Evolutionary conservation across 495 filamentous ascomycete species (phyloP), one percentile per base, ranked within the genome.

Genomic region (Margaritispora aquatica): DNA sequence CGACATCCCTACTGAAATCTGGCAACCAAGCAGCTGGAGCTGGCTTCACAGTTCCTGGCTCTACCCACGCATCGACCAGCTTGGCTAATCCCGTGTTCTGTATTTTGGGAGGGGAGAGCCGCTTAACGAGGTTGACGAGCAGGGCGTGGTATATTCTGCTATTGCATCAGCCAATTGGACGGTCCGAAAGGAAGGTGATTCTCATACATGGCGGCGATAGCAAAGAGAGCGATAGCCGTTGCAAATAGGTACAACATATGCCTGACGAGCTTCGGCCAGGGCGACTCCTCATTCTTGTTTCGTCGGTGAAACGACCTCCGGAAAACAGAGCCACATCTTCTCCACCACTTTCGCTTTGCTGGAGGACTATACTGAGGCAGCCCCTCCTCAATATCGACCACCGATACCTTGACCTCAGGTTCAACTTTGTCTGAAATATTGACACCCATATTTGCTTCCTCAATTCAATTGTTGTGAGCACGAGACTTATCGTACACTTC

Each of bases 1-100:
- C 11, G 22, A 64, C 38, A 46, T 61, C 58, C 26, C 62, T 50
- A 29, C 62, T 62, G 59, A 62, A 65, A 20, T 56, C 31, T n/a
- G 59, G 59, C 22, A 59, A 52, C 63, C 59, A 65, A 29, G 55
- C 55, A 29, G 54, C 46, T 2, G 59, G 51, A 27, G 59, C 31
- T 5, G 59, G 59, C 10, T 31, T 23, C 21, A 38, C 53, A 8
- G 46, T 49, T 1, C 55, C 56, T 20, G 63, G 63, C 23, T 61
- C 55, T 13, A 41, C 46, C 59, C 59, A 65, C 3, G 31, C 20
- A 17, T 23, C 23, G 4, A 62, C 59, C 19, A 65, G 58, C 47
- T 61, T 20, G 1, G 41, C 41, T 29, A 65, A 44, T 13, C 55
- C 56, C 23, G 48, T 62, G 26, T 26, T 50, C 13, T 26, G 36